Conservation (phyloP, 306 rosid genomes). For the Sophora flavescens region DNA sequence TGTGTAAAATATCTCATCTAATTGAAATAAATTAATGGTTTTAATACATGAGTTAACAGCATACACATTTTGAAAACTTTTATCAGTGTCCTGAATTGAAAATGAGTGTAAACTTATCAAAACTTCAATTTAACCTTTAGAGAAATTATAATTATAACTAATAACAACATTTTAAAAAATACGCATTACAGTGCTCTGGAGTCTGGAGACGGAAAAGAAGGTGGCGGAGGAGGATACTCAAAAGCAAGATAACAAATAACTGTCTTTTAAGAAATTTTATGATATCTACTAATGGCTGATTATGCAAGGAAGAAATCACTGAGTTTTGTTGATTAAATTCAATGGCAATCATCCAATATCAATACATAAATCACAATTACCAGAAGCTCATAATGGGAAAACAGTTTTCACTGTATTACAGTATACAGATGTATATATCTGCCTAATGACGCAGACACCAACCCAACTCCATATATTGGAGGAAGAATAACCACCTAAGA, state of each 20-base stretch:
- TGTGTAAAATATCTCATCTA: no score
- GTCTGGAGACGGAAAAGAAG: neutral
- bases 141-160: neutral
- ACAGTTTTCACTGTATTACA: slow-evolving; percentile 34
- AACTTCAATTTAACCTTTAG: neutral
- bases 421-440: slow-evolving; percentile 47
- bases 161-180: neutral
- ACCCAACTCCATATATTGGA: slow-evolving; percentile 41
- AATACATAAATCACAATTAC: slow-evolving; percentile 42
- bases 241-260: neutral
- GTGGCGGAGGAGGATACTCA: neutral
- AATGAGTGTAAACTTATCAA: no score
- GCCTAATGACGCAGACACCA: slow-evolving; percentile 42
- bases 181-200: neutral
- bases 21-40: no score
- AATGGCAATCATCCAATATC: slow-evolving; percentile 39
- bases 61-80: no score
- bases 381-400: slow-evolving; percentile 42
- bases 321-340: slow-evolving; percentile 33
- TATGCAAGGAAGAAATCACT: slow-evolving; percentile 30
- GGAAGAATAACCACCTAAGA: slow-evolving; percentile 55
- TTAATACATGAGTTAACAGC: no score
- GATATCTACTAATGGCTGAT: neutral
- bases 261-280: neutral
- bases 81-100: no score